These are phyloP conservation scores for Yamadazyma sp. DNA, from an alignment of 1,139 yeast species.

Conservation along the genomic window DNA sequence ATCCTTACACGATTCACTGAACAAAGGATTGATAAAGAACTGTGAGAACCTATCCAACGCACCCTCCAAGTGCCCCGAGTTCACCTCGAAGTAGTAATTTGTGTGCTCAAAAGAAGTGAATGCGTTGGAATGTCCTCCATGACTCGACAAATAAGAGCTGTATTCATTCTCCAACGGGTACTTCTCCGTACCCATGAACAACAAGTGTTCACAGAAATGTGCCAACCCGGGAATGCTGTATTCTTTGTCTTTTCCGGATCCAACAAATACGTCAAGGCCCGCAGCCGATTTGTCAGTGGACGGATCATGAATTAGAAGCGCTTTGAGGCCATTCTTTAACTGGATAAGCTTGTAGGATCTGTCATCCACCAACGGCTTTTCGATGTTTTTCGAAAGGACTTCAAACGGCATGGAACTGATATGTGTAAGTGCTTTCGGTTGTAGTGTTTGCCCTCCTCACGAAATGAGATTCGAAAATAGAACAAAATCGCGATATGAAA, in stretches of 20 bases:
- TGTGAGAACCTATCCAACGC: conserved; percentile 93
- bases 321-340: conserved; percentile 69
- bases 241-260: conserved; percentile 79
- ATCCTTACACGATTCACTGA: conserved; percentile 78
- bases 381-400: conserved; percentile 21
- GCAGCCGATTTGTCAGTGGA: conserved; percentile 92
- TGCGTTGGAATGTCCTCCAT: conserved; percentile 69
- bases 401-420: neutral
- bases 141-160: conserved; percentile 71
- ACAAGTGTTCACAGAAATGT: conserved; percentile 92
- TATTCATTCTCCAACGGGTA: conserved; percentile 93
- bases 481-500: conserved; percentile 5
- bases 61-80: conserved; percentile 73
- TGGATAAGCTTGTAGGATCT: conserved; percentile 68
- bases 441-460: too few relatives aligned
- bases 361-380: conserved; percentile 72
- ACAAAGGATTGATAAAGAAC: conserved; percentile 84
- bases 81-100: conserved; percentile 85
- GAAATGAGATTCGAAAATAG: neutral
- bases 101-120: conserved; percentile 89
- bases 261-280: conserved; percentile 87
- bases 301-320: conserved; percentile 77
- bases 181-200: conserved; percentile 95
- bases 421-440: too few relatives aligned
- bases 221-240: conserved; percentile 79